Base-by-base conservation (phyloP, 2,329 filamentous ascomycete genomes). In the Knufia petricola region DNA sequence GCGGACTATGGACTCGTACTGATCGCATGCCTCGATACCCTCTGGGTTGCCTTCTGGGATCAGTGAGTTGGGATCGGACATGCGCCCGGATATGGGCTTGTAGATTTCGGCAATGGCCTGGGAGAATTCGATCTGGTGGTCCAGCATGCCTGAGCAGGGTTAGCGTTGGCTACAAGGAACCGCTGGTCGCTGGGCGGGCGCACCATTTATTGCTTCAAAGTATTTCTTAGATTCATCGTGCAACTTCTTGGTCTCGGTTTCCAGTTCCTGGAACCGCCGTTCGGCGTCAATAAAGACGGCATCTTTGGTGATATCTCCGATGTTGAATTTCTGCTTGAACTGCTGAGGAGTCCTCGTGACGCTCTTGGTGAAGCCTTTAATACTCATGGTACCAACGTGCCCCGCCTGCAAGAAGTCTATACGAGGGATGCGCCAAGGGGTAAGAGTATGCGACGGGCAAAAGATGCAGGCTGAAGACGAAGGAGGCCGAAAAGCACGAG, bases 191-290 rank as follows among this genome's bases (percentile, higher is more conserved):
- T 30, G 23, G 17, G n/a, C 7, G n/a, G 49, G 61, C 64, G 52
- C 64, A 81, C 78, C 86, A 71, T 96, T 95, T 71, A 98, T 95
- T 64, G 92, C 87, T 47, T 95, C 82, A 61, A 94, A 95, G 69
- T 98, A 98, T 71, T 94, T 95, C 67, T 89, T 85, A 49, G 87
- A 94, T 69, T 96, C 90, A 72, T 95, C 87, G 69, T 96, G 90
- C 24, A 95, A 81, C 68, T 85, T 90, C 76, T 95, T 96, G 30
- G 92, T 96, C 72, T 98, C 89, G 57, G 75, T 84, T 69, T 98
- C 92, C 55, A 98, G 78, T 71, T 98, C 92, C 56, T 87, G 76
- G 65, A 96, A 98, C 42, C 92, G 83, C 54, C 89, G 81, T 66
- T 98, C 92, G 55, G 92, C 87, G 68, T 98, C 92, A 55, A 86